Evolutionary conservation across 805 yeast genomes (phyloP).

Genomic region (Hanseniaspora lindneri): DNA sequence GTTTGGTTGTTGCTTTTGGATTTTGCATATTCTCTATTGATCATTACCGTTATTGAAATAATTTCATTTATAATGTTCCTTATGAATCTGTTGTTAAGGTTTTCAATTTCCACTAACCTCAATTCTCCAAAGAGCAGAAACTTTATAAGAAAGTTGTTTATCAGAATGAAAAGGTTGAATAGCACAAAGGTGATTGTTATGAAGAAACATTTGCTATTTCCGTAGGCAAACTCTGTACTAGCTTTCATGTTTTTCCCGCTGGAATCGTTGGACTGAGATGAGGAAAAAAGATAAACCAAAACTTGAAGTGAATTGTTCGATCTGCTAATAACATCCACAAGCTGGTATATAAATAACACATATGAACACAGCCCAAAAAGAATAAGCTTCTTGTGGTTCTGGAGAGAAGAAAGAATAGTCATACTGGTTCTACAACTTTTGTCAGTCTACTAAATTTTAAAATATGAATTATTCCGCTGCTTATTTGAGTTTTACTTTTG

Average conservation of each 20-base stretch:
- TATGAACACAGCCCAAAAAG: slow-evolving; percentile 2
- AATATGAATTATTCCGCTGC: too few species aligned
- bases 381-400: background rate
- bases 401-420: background rate
- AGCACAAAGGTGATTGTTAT: background rate
- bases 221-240: background rate
- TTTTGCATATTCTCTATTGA: slow-evolving; percentile 39
- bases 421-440: too few species aligned
- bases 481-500: too few species aligned
- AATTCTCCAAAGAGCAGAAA: slow-evolving; percentile 57
- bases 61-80: slow-evolving; percentile 52
- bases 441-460: too few species aligned
- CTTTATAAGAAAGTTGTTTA: slow-evolving; percentile 4
- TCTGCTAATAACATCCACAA: background rate
- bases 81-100: slow-evolving; percentile 54
- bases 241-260: background rate
- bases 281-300: slow-evolving; percentile 1
- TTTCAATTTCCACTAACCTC: slow-evolving; percentile 64
- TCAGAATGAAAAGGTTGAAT: slow-evolving; percentile 4
- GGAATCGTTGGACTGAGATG: background rate
- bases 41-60: slow-evolving; percentile 38
- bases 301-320: slow-evolving; percentile 5
- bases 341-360: background rate
- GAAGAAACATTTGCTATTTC: background rate
- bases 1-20: slow-evolving; percentile 33